Evolutionary conservation across 495 filamentous ascomycete genomes (phyloP).

Genomic region (Bacidia gigantensis): DNA sequence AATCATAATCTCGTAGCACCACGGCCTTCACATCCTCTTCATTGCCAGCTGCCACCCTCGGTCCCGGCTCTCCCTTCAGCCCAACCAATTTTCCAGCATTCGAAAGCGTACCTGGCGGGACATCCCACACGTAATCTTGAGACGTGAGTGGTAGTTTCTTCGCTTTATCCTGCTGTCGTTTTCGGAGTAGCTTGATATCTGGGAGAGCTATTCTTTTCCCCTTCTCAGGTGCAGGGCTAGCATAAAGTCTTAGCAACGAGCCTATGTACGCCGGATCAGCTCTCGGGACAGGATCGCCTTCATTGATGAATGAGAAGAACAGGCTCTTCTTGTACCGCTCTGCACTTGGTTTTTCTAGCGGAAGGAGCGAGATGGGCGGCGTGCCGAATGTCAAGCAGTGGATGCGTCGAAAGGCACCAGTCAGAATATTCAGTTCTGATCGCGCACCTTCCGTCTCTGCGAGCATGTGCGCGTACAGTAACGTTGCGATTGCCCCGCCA

Average conservation of each 20-base stretch:
- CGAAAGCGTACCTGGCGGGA: slow-evolving; percentile 48
- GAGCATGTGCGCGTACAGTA: slow-evolving; percentile 71
- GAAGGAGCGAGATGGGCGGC: slow-evolving; percentile 58
- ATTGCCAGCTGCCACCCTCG: slow-evolving; percentile 18
- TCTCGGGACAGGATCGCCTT: slow-evolving; percentile 66
- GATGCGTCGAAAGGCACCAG: slow-evolving; percentile 55
- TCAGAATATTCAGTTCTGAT: slow-evolving; percentile 54
- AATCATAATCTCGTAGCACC: slow-evolving; percentile 45
- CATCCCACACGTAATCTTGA: slow-evolving; percentile 38
- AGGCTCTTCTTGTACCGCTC: slow-evolving; percentile 42
- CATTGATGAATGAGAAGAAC: slow-evolving; percentile 68
- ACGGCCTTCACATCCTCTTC: slow-evolving; percentile 46
- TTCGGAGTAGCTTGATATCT: slow-evolving; percentile 3
- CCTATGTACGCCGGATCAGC: slow-evolving; percentile 63
- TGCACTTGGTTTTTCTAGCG: slow-evolving; percentile 43
- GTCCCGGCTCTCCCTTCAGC: slow-evolving; percentile 25
- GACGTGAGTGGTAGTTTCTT: slow-evolving; percentile 7
- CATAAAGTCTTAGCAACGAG: slow-evolving; percentile 56
- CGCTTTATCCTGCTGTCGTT: slow-evolving; percentile 2
- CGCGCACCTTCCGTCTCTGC: slow-evolving; percentile 29
- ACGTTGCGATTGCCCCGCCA: slow-evolving; percentile 62
- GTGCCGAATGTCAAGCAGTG: slow-evolving; percentile 76
- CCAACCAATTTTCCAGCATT: slow-evolving; percentile 56
- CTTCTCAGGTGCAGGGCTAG: slow-evolving; percentile 40
- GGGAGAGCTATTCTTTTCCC: slow-evolving; percentile 5